Percentiles rank a stretch among this genome's conserved stretches.
Conservation (phyloP, 2,329 filamentous ascomycete species). For the Didymella pomorum region DNA sequence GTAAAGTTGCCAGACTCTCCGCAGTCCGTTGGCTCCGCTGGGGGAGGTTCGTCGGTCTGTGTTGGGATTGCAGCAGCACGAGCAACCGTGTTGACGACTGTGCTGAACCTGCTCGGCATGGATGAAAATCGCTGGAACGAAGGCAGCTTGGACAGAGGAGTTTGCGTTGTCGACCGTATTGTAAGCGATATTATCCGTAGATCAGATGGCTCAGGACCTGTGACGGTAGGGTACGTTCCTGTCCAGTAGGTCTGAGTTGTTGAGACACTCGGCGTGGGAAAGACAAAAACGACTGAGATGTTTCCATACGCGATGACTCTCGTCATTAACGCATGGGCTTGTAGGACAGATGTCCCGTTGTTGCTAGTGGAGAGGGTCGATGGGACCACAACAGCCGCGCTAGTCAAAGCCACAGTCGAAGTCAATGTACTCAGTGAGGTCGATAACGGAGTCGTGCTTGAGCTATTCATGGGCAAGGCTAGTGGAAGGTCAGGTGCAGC, state of each 20-base stretch:
- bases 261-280: slow-evolving; percentile 39
- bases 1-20: slow-evolving; percentile 58
- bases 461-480: background rate
- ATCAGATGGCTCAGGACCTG: slow-evolving; percentile 35
- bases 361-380: background rate
- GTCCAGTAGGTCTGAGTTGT: slow-evolving; percentile 48
- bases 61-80: slow-evolving; percentile 14
- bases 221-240: slow-evolving; percentile 39
- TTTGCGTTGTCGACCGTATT: slow-evolving; percentile 35
- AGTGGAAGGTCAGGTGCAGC: background rate
- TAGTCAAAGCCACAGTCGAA: background rate
- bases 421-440: background rate
- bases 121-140: slow-evolving; percentile 29
- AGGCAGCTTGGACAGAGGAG: slow-evolving; percentile 31
- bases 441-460: background rate
- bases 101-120: slow-evolving; percentile 23
- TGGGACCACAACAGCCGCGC: background rate
- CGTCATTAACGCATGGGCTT: slow-evolving; percentile 29
- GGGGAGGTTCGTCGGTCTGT: slow-evolving; percentile 1
- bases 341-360: slow-evolving; percentile 6
- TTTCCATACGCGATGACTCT: slow-evolving; percentile 38
- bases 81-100: slow-evolving; percentile 19
- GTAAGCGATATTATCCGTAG: slow-evolving; percentile 33
- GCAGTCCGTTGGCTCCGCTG: slow-evolving; percentile 41
- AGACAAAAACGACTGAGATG: slow-evolving; percentile 36